Conservation (phyloP, 2,329 filamentous ascomycete genomes). For the Xylaria arbuscula region DNA sequence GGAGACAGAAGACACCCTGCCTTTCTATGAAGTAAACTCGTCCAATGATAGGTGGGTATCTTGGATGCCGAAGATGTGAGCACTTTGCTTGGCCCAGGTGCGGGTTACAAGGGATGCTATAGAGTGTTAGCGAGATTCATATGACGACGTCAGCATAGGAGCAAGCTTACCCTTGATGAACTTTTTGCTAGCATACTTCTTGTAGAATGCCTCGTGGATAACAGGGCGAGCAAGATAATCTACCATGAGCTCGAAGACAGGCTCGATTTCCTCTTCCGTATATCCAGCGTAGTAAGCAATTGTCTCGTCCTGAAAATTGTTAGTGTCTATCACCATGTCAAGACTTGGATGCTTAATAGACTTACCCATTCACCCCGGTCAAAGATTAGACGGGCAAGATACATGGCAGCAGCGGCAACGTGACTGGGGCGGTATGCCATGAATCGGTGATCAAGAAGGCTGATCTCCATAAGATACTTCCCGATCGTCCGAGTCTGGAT, state of each 20-base stretch:
- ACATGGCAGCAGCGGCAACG: slow-evolving; percentile 93
- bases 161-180: slow-evolving; percentile 87
- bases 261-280: slow-evolving; percentile 89
- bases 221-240: slow-evolving; percentile 94
- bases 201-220: slow-evolving; percentile 97
- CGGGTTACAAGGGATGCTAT: slow-evolving; percentile 90
- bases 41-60: slow-evolving; percentile 63
- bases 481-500: slow-evolving; percentile 96
- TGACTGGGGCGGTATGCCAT: slow-evolving; percentile 90
- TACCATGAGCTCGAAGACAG: slow-evolving; percentile 93
- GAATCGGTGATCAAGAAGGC: slow-evolving; percentile 93
- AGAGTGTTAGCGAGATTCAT: slow-evolving; percentile 40
- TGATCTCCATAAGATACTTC: slow-evolving; percentile 98
- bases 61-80: slow-evolving; percentile 64
- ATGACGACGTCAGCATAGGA: slow-evolving; percentile 40
- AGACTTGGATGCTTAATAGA: slow-evolving; percentile 37
- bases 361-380: slow-evolving; percentile 91
- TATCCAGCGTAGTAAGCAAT: slow-evolving; percentile 93
- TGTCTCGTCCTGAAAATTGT: slow-evolving; percentile 74
- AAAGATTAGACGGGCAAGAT: slow-evolving; percentile 88
- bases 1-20: slow-evolving; percentile 29
- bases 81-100: slow-evolving; percentile 91
- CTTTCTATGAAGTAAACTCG: slow-evolving; percentile 53
- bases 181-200: slow-evolving; percentile 99
- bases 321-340: slow-evolving; percentile 41